Evolutionary conservation across 1,284 basidiomycete species (phyloP).

Genomic region (Hypsizygus ulmarius): DNA sequence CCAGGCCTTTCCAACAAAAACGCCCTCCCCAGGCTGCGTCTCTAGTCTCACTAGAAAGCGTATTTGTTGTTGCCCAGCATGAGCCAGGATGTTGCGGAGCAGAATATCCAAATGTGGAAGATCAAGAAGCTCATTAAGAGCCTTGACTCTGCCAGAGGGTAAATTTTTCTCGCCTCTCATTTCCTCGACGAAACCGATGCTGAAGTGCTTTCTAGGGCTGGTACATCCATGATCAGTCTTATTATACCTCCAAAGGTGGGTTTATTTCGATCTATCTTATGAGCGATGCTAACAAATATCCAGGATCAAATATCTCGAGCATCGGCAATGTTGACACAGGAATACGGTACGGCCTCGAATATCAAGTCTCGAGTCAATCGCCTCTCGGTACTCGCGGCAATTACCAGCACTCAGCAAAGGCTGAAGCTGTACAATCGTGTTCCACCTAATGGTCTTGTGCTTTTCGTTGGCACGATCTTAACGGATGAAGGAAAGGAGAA

Average conservation of each 20-base stretch:
- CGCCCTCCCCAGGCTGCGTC: slow-evolving; percentile 16
- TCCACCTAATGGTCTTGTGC: slow-evolving; percentile 94
- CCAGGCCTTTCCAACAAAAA: slow-evolving; percentile 20
- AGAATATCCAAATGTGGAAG: slow-evolving; percentile 94
- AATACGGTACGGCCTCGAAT: slow-evolving; percentile 97
- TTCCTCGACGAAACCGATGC: slow-evolving; percentile 11
- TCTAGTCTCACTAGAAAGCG: slow-evolving; percentile 24
- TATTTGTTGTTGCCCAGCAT: slow-evolving; percentile 48
- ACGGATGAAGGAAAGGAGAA: slow-evolving; percentile 99
- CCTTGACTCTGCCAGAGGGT: slow-evolving; percentile 91
- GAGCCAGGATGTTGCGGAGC: slow-evolving; percentile 78
- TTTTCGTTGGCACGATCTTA: slow-evolving; percentile 96
- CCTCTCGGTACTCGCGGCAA: slow-evolving; percentile 95
- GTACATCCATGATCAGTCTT: slow-evolving; percentile 99
- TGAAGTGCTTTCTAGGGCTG: slow-evolving; percentile 56
- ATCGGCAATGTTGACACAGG: slow-evolving; percentile 95
- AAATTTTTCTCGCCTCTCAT: slow-evolving; percentile 22
- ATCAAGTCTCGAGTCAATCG: slow-evolving; percentile 99
- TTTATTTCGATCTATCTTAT: slow-evolving; percentile 20
- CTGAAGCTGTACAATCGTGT: slow-evolving; percentile 96
- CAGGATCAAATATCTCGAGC: slow-evolving; percentile 95
- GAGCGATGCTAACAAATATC: slow-evolving; percentile 13
- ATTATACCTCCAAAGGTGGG: slow-evolving; percentile 92
- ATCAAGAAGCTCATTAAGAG: slow-evolving; percentile 98
- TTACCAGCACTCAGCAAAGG: slow-evolving; percentile 98